Evolutionary conservation across 1,139 yeast genomes (phyloP), one percentile per base, ranked within the genome.

Genomic region (Debaryomyces subglobosus): DNA sequence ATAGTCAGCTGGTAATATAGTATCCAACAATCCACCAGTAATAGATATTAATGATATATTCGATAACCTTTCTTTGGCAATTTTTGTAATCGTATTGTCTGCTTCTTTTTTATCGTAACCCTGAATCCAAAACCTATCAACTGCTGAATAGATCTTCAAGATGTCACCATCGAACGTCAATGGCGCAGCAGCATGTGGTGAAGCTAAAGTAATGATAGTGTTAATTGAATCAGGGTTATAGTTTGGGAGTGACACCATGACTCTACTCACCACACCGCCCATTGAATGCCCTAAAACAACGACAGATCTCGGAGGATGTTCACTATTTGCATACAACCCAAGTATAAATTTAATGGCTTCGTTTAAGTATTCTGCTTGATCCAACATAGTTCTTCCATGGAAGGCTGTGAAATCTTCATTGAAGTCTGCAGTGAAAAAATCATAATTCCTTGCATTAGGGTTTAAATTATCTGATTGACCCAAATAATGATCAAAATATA

Each of bases 381-480:
- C 98, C 39, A 91, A 70, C 77, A 94, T 76, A 1, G 98, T 90
- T 56, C 92, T 77, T 0, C 99, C 99, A 65, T 92, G 97, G 65
- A 94, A 89, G 0, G 99, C 99, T 1, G 98, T 91, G 57, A 91
- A 86, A 63, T 94, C 99, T 67, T 94, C 98, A 61, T 91, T 90
- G 69, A 94, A 94, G 63, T 94, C 97, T 1, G 96, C 96, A 0
- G 96, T 76, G 63, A 89, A 92, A 63, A 89, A 86, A 62, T 91
- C 97, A 46, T 86, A 68, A 57, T 81, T 79, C 43, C 68, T 64
- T 1, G 76, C 65, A 44, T 69, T 60, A 8, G 61, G 57, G 49
- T 75, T 70, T 39, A 55, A 57, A 13, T 57, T 50, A 5, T 46
- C 45, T 9, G 48, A 35, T 10, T 51, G 38, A 25, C 62, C 54